Evolutionary conservation across 225 moss, liverwort and hornwort genomes (phyloP), one percentile per base, ranked within the genome.

Genomic region (Physcomitrellopsis africana): DNA sequence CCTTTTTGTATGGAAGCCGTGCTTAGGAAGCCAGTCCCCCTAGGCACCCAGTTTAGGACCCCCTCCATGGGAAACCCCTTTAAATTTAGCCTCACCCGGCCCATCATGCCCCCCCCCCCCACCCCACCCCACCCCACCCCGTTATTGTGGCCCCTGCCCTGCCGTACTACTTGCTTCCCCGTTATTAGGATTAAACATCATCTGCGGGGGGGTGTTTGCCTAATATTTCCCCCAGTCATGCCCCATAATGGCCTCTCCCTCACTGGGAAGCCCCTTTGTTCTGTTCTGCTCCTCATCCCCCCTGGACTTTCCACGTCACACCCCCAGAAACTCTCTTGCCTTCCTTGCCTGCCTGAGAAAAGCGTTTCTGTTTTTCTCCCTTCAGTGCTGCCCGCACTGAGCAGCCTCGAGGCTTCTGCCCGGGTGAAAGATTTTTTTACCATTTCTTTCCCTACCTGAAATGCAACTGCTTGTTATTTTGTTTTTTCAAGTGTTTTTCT

Each of bases 21-120:
- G 61, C 46, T 37, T 37, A 37, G 32, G 32, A 37, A 37, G 5
- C 37, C 9, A 7, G 8, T 0, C 26, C n/a, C n/a, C n/a, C n/a
- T n/a, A n/a, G n/a, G n/a, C n/a, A n/a, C 81, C 55, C 9, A 15
- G 49, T 68, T 72, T 81, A 77, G 73, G 1, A 41, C 17, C 3
- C 72, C 15, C 10, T 1, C 29, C n/a, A n/a, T 29, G 29, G 29
- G 29, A 29, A 29, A 4, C 29, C 29, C 29, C 4, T 29, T 24
- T 24, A 24, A 37, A 37, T 37, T 4, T 37, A 37, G 32, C 4
- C 32, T 24, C 32, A 7, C 32, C 32, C 1, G 32, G 32, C 24
- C 32, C 32, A 37, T 37, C 2, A 37, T 37, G 32, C 32, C 58
- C 24, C 24, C 4, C 42, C 2, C 20, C 70, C 32, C 58, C 24